Base-by-base conservation (phyloP, 306 rosid genomes). In the Rosa multiflora region DNA sequence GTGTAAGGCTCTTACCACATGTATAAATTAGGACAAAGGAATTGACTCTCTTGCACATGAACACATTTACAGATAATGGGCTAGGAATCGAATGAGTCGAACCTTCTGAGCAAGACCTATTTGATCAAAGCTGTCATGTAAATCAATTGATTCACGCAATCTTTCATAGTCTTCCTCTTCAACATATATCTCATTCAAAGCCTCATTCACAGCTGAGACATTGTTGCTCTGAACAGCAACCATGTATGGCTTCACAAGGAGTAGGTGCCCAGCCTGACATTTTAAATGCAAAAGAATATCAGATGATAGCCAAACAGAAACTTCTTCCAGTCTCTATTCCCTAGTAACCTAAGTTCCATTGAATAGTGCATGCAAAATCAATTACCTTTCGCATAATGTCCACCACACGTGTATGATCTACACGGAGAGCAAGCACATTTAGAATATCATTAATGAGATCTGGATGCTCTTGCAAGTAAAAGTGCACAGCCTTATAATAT, bases 141-240 rank as follows among this genome's bases (percentile, higher is more conserved):
- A 81, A 85, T 96, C 99, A 86, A 86, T 96, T n/a, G 99, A 96
- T 84, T 96, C 99, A 3, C 97, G 99, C 85, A 96, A 81, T 85
- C 97, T 90, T 74, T 96, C 99, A 73, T 96, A 96, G 87, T 96
- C 99, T 82, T 96, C 99, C 91, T 96, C 99, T 86, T 96, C 98
- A 67, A 96, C 96, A 83, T 96, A 96, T 61, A 96, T 93, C 84
- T 87, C 99, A 83, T 96, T 96, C 89, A 96, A 86, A 67, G 99
- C 99, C 76, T 96, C 99, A 80, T 96, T 96, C 79, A 96, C 98
- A 87, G 99, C 98, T 77, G 97, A 87, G 77, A 93, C 99, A 13
- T 96, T 96, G 90, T 88, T 96, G 83, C 99, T 96, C 87, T 96
- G 99, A 82, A 96, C 99, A 9, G 99, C 99, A 83, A 96, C 89